A percentile compares a stretch with the other conserved stretches of the same genome.
Conservation (phyloP, 495 filamentous ascomycete species). For the Hypoxylon fuscum region DNA sequence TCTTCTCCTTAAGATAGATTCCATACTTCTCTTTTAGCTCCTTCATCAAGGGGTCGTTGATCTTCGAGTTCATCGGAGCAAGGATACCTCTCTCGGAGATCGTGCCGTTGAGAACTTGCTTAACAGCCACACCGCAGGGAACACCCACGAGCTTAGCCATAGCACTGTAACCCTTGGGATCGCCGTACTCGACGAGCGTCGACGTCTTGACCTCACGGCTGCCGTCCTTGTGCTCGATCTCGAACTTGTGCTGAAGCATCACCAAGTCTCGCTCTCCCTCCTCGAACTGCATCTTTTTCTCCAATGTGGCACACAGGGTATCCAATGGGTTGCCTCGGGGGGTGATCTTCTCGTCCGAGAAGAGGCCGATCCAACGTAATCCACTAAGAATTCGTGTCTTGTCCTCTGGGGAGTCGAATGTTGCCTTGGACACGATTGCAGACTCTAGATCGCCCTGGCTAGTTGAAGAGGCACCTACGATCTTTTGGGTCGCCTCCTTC, state of each 20-base stretch:
- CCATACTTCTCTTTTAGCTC: constrained; percentile 72
- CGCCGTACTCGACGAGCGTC: constrained; percentile 88
- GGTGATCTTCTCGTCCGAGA: constrained; percentile 77
- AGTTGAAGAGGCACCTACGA: constrained; percentile 70
- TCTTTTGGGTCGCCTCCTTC: constrained; percentile 82
- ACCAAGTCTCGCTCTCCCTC: constrained; percentile 74
- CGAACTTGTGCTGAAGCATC: constrained; percentile 94
- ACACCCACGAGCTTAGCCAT: constrained; percentile 90
- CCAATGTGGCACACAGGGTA: constrained; percentile 87
- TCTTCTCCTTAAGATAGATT: constrained; percentile 60
- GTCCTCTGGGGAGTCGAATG: constrained; percentile 75
- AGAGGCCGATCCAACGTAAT: constrained; percentile 86
- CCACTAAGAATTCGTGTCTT: constrained; percentile 79
- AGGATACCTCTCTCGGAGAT: constrained; percentile 81
- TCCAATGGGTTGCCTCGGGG: constrained; percentile 85
- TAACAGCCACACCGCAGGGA: constrained; percentile 63
- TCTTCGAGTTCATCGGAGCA: constrained; percentile 79
- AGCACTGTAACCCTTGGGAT: constrained; percentile 80
- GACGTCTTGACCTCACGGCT: constrained; percentile 76
- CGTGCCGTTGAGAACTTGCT: constrained; percentile 84
- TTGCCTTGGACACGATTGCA: constrained; percentile 78
- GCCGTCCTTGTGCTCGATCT: constrained; percentile 81
- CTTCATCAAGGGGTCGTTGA: constrained; percentile 76
- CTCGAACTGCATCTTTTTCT: constrained; percentile 91
- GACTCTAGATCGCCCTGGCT: constrained; percentile 71